Evolutionary conservation across 805 yeast species (phyloP), one percentile per base, ranked within the genome.

Genomic region (Candida pseudofarinosa): DNA sequence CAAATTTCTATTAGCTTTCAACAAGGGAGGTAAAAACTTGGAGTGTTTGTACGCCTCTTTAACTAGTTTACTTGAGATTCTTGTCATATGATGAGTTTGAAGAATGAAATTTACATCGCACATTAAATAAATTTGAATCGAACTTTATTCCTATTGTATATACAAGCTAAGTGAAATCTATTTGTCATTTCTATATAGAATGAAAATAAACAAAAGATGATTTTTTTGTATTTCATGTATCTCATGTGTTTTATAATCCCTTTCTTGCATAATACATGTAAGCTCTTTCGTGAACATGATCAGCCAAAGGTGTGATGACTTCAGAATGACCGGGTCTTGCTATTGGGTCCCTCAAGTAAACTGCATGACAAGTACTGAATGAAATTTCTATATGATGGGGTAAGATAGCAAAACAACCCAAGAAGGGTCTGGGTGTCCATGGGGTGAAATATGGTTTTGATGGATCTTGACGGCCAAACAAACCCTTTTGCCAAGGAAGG

Each of bases 321-420:
- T 93, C 99, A 26, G 96, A 85, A 59, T 87, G 90, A 44, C 97
- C 97, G 4, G 97, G 97, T 63, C 97, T 80, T 12, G 97, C 96
- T 39, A 93, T 89, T 13, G 99, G 99, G 63, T 93, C 96, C 67
- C 97, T 84, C 63, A 93, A 68, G 65, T 91, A 93, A n/a, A 93
- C 85, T 4, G 97, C 97, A 62, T 90, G 97, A 62, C 98, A 91
- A 4, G 97, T 88, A 48, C 79, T 77, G 64, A 87, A 91, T 17
- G 95, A 86, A 36, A 93, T 71, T 68, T 93, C 98, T 42, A 93
- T 71, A 65, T 93, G 98, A 49, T 86, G 83, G 20, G 99, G 99
- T 56, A 88, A 75, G 46, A 93, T 78, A 10, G 97, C 93, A 65
- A 89, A 87, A 37, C 96, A 95, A 2, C 96, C 90, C 49, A 93